Evolutionary conservation across 2,329 filamentous ascomycete species (phyloP).

Genomic region (Leptodontidium sp.): DNA sequence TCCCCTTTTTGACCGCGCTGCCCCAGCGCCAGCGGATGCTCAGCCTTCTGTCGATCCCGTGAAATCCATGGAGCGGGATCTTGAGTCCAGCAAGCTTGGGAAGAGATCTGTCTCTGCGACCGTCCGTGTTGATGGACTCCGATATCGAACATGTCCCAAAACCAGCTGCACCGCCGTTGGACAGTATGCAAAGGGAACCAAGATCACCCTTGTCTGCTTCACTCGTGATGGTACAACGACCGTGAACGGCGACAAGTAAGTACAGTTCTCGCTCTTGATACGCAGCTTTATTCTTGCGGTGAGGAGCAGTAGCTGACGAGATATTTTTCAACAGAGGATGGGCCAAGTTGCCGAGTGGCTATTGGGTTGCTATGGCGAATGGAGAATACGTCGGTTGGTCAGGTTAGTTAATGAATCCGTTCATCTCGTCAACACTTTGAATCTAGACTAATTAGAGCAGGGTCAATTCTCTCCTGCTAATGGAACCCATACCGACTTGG

Average conservation of each 20-base stretch:
- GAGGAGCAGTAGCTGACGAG: neutral
- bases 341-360: conserved; percentile 5
- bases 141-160: conserved; percentile 5
- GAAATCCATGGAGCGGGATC: conserved; percentile 1
- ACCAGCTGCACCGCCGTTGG: conserved; percentile 3
- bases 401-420: neutral
- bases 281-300: neutral
- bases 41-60: neutral
- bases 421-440: conserved; percentile 1
- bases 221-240: neutral
- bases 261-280: neutral
- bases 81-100: neutral
- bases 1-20: neutral
- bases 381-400: conserved; percentile 4
- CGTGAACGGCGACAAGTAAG: conserved; percentile 5
- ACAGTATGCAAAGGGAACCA: conserved; percentile 7
- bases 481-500: conserved; percentile 2
- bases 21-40: conserved; percentile 3
- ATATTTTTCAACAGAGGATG: neutral
- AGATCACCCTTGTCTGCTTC: conserved; percentile 2
- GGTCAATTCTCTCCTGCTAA: conserved; percentile 2
- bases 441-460: neutral
- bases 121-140: neutral
- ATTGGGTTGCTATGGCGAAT: conserved; percentile 3
- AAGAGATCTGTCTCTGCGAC: conserved; percentile 6